A percentile compares a stretch with the other conserved stretches of the same genome.
phyloP scores from a whole-genome alignment of 1,139 yeast genomes.

The Waltiozyma sp. region DNA sequence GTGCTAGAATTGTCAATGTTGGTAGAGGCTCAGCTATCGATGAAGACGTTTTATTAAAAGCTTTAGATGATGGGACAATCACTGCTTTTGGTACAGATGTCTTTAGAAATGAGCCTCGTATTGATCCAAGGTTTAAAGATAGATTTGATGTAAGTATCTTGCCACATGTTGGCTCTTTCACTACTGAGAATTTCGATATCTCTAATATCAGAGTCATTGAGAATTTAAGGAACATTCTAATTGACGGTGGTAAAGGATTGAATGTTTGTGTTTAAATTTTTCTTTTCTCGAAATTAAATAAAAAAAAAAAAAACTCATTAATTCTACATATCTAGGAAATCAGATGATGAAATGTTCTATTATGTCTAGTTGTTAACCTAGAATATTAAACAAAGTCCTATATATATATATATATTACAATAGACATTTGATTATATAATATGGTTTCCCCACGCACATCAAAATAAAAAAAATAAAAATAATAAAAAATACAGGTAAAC shows the following conservation, averaged over 20 bases:
- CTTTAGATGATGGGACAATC: conserved; percentile 56
- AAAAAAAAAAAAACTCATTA: too few relatives aligned
- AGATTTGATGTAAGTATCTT: conserved; percentile 58
- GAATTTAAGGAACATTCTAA: conserved; percentile 9
- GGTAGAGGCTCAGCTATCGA: conserved; percentile 73
- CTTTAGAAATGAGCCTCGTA: conserved; percentile 54
- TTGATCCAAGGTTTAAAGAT: conserved; percentile 38
- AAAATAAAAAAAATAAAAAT: too few relatives aligned
- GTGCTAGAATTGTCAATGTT: conserved; percentile 61
- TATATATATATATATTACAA: too few relatives aligned
- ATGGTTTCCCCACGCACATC: too few relatives aligned
- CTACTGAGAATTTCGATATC: conserved; percentile 8
- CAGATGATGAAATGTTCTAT: too few relatives aligned
- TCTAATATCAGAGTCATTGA: conserved; percentile 8
- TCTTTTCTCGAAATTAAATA: too few relatives aligned
- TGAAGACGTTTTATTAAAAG: conserved; percentile 59
- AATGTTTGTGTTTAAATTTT: background rate
- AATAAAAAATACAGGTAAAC: too few relatives aligned
- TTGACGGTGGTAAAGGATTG: conserved; percentile 2
- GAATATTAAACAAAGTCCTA: too few relatives aligned
- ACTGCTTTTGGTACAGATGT: conserved; percentile 74
- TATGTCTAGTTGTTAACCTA: too few relatives aligned
- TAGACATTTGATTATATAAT: too few relatives aligned
- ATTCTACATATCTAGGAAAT: too few relatives aligned
- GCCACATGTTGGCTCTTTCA: conserved; percentile 59